Evolutionary conservation across 2,329 filamentous ascomycete genomes (phyloP), one percentile per base, ranked within the genome.

Genomic region (Colletotrichum sp.): DNA sequence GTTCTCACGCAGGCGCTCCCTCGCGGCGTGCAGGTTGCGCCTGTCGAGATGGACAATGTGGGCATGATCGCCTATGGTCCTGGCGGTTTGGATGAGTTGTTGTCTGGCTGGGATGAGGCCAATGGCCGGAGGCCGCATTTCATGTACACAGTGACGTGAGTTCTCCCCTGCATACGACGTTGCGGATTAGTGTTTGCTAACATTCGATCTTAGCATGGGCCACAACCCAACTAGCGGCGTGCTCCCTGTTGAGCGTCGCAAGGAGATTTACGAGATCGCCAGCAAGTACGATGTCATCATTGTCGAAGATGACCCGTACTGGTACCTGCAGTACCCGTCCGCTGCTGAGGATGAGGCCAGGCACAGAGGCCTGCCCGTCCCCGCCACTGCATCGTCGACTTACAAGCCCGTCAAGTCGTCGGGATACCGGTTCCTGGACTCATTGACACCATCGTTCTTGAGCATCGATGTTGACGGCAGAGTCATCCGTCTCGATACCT

Each of bases 241-340:
- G 4, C 88, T 98, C 3, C 93, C 94, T 4, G 83, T 97, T 12
- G 86, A 93, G 80, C 92, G 96, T 55, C 91, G 95, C 71, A 94
- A 91, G 80, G 92, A 96, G 67, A 90, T 98, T 32, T 98, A 98
- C 82, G 91, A 90, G 21, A 83, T 98, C 16, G 97, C 94, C 85
- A 92, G 92, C 82, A 91, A 93, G 82, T 98, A 95, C 85, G 96
- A 98, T 83, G 91, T 98, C 77, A 91, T 98, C 80, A 98, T 98
- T 78, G 87, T 98, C 77, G 96, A 99, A 84, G 96, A 99, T 80
- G 96, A 98, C 77, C 96, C 96, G 8, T 98, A 98, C 87, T 98
- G 95, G 95, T 96, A 97, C 83, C 89, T 99, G 10, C 96, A 98
- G 83, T 98, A 92, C 84, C 95, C 95, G 0, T 94, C 94, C 1